Base-by-base conservation (phyloP, 2,329 filamentous ascomycete species). In the Aureobasidium mangrovei region DNA sequence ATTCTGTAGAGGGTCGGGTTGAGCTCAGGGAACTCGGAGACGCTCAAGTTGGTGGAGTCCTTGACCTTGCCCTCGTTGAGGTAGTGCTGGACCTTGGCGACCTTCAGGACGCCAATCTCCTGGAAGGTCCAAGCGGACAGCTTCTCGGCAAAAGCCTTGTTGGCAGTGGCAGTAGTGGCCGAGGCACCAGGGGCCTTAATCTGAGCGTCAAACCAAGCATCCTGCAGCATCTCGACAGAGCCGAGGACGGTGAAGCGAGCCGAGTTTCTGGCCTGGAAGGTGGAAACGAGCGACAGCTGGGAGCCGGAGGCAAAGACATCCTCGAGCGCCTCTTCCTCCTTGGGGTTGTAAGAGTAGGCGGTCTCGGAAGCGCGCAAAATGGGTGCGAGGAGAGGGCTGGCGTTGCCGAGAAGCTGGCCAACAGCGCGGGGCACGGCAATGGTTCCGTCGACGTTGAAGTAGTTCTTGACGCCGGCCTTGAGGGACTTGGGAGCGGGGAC, bases 91-190 rank as follows among this genome's bases (percentile, higher is more conserved):
- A 97, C 79, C 64, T 79, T 81, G 67, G 88, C 88, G 63, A 95
- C 87, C 63, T 86, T 85, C 62, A 98, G 69, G 8, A 98, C 88
- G 62, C 93, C 93, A 53, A 85, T 81, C 75, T 98, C 93, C 73
- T 95, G 84, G 77, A 98, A 98, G 0, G 91, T 83, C 93, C 93
- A 98, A n/a, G 81, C 86, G n/a, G 86, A 84, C 55, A 98, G 70
- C 64, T 86, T 83, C 72, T 86, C 85, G 24, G 87, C 86, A 65
- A 98, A 97, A 53, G 87, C 87, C 63, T 83, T 80, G 74, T 98
- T 98, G 62, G 79, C 80, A 9, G 88, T 85, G 68, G 80, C 79
- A 41, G 78, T 74, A 58, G 78, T 73, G 65, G 82, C 82, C 55
- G 74, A 76, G 43, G 65, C 69, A 43, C 63, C 68, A 9, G 74